Evolutionary conservation across 164 flowering plant genomes (phyloP), one percentile per base, ranked within the genome.

Genomic region (Dillenia turbinata): DNA sequence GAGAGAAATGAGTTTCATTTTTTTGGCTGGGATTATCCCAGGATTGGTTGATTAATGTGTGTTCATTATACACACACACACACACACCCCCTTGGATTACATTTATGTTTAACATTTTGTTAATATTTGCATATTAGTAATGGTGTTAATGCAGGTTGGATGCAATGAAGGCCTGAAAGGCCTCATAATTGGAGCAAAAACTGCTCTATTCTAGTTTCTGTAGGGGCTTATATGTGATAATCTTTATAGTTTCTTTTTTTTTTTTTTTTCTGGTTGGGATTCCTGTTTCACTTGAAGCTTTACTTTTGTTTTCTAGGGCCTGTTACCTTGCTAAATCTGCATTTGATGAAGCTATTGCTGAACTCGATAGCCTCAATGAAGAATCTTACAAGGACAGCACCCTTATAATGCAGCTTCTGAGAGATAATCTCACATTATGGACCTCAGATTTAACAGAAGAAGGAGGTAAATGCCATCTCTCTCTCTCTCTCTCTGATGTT

Each of bases 381-480:
- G 81, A 82, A 10, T 78, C 83, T 43, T 79, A 77, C 81, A 79
- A 82, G 63, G 86, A 82, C 59, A 81, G 81, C 74, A 81, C 81
- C 56, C 77, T 78, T 22, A 79, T 78, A 26, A 77, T 81, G 85
- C 79, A 75, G 68, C 83, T 79, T 66, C 81, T 77, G 9, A 68
- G 81, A 64, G 83, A 79, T 52, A 79, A 79, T 62, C 78, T 79
- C 62, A 70, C 80, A 5, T 59, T 79, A 13, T 80, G 84, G 84
- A 75, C 81, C 60, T 73, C 81, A 11, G 79, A 80, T 63, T 69
- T 79, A 63, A 79, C 77, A 44, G 79, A 75, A 24, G 78, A 76
- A 57, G 76, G 83, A 69, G 78, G 83, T 79, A 65, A 64, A 33
- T 73, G 47, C 17, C 22, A 9, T 44, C 56, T 1, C 12, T 9